Base-by-base conservation (phyloP, 2,329 filamentous ascomycete species). In the Claviceps citrina region DNA sequence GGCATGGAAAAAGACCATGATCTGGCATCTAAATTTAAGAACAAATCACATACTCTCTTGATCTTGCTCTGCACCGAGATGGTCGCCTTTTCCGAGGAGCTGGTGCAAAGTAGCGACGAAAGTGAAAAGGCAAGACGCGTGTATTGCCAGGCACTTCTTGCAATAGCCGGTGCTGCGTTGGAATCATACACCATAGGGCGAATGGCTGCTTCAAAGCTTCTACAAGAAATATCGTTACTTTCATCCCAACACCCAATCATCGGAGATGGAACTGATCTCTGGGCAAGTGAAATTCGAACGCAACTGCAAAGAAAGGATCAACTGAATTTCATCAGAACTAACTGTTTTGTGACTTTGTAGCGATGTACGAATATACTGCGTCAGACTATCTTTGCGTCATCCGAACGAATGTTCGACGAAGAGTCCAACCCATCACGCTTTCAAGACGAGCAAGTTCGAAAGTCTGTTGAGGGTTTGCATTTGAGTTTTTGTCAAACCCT, bases 51-150 rank as follows among this genome's bases (percentile, higher is more conserved):
- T 38, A 56, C 59, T 4, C 44, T 65, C 7, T 52, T 68, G 13
- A 54, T 63, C 12, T 41, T 66, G 3, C 54, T 69, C 10, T 68
- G 64, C 37, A 57, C 55, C 16, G 64, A 70, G 25, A 49, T 63
- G 43, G 51, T 60, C 20, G 55, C 50, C 16, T 51, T 49, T 10
- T 54, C 56, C 16, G 54, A 55, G 18, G 52, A 52, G 8, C 49
- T 62, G 13, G 45, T 54, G n/a, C 46, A 52, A 7, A 41, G 49
- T 7, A 54, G 56, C 15, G 45, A 51, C 1, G 42, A 46, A 13
- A 49, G 52, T 13, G 47, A 50, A 3, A 46, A 54, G 2, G 54
- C 56, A 12, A 55, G 60, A 31, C 52, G 49, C 6, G 50, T 54
- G 3, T 58, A 64, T 27, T 66, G 61, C 31, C 45, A 55, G 31